Conservation (phyloP, 768 basidiomycete genomes). For the Calocybe indica region DNA sequence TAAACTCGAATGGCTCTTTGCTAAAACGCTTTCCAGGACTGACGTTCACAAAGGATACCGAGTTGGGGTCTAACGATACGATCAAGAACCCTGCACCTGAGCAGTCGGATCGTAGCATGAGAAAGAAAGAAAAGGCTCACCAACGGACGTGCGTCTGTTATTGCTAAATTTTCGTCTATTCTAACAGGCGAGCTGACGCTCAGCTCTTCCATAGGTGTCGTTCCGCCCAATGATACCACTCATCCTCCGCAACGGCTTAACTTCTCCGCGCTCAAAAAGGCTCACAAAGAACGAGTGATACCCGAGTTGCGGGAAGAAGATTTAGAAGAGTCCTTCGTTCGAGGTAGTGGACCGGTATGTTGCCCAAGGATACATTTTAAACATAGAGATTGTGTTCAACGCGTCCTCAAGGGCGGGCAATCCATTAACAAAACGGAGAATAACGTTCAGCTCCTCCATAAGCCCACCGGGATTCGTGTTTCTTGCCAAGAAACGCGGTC, state of each 20-base stretch:
- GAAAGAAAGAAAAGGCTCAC: constrained; percentile 35
- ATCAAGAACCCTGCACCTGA: constrained; percentile 59
- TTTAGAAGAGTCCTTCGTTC: constrained; percentile 81
- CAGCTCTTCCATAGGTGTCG: constrained; percentile 29
- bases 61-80: constrained; percentile 79
- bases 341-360: constrained; percentile 82
- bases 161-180: constrained; percentile 3
- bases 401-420: constrained; percentile 66
- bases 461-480: constrained; percentile 83
- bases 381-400: constrained; percentile 13
- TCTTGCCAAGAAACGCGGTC: constrained; percentile 88
- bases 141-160: constrained; percentile 18
- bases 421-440: constrained; percentile 94
- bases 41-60: constrained; percentile 72
- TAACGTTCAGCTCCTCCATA: constrained; percentile 86
- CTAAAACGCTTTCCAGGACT: constrained; percentile 41
- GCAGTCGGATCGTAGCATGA: constrained; percentile 37
- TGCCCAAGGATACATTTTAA: constrained; percentile 13
- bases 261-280: constrained; percentile 69
- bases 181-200: constrained; percentile 16
- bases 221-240: constrained; percentile 22
- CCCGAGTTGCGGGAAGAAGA: constrained; percentile 75
- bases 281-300: constrained; percentile 53
- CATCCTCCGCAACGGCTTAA: constrained; percentile 24
- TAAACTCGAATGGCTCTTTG: not conserved